Conservation (phyloP, 495 filamentous ascomycete genomes). For the Annulohypoxylon nitens region DNA sequence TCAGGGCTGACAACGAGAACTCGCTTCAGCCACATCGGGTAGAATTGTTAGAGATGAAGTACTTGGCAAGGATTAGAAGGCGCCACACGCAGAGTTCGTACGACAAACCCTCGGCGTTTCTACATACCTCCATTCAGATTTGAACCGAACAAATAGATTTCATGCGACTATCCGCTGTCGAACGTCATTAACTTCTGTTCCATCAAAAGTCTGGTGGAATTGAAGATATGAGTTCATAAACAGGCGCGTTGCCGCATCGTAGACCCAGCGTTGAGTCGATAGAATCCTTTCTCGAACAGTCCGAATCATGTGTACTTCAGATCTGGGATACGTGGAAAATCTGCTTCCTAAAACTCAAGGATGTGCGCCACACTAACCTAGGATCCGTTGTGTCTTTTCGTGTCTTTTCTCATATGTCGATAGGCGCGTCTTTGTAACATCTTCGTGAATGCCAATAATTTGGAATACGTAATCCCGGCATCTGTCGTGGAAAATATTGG, state of each 20-base stretch:
- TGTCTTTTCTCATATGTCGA: background rate
- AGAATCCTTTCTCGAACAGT: conserved; percentile 7
- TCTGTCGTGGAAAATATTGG: background rate
- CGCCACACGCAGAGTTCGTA: background rate
- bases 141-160: background rate
- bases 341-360: background rate
- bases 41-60: background rate
- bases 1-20: conserved; percentile 25
- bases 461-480: background rate
- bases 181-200: background rate
- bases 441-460: background rate
- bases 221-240: conserved; percentile 10
- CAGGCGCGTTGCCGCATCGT: conserved; percentile 6
- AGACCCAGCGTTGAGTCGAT: background rate
- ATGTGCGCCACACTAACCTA: background rate
- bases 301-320: background rate
- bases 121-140: background rate
- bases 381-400: background rate
- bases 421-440: background rate
- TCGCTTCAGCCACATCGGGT: conserved; percentile 15
- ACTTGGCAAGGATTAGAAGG: conserved; percentile 5
- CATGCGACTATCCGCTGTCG: background rate
- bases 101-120: background rate
- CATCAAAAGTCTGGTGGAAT: background rate
- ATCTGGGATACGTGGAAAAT: background rate